These are phyloP conservation scores for Zasmidium angulare DNA, from an alignment of 2,329 filamentous ascomycete species.

Conservation along the genomic window DNA sequence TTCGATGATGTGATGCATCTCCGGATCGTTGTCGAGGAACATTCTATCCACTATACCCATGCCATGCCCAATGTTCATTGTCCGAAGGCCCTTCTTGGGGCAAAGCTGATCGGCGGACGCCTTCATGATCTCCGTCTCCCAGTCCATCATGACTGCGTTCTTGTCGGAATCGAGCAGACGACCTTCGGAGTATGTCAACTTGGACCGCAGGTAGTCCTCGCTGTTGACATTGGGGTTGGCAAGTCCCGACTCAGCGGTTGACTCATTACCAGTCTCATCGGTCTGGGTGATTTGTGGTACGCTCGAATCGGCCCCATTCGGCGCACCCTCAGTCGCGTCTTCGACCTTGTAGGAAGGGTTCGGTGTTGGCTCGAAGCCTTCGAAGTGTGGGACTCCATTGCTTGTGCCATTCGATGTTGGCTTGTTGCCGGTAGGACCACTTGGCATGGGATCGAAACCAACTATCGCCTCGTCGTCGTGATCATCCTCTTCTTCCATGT, in stretches of 20 bases:
- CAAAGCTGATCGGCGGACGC: conserved; percentile 45
- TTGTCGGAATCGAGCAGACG: conserved; percentile 49
- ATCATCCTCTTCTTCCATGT: conserved; percentile 51
- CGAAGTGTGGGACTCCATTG: conserved; percentile 21
- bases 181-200: conserved; percentile 49
- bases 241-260: conserved; percentile 26
- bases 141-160: conserved; percentile 55
- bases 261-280: conserved; percentile 27
- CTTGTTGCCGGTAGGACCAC: conserved; percentile 14
- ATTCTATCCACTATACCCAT: conserved; percentile 53
- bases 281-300: conserved; percentile 28
- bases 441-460: conserved; percentile 34
- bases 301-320: conserved; percentile 16
- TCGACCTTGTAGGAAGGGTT: conserved; percentile 34
- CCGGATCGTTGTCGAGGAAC: conserved; percentile 45
- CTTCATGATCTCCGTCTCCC: conserved; percentile 53
- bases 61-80: conserved; percentile 52
- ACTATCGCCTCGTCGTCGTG: conserved; percentile 38
- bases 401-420: conserved; percentile 17
- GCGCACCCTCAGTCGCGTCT: conserved; percentile 15
- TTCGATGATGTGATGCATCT: conserved; percentile 52
- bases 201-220: conserved; percentile 49
- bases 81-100: conserved; percentile 40
- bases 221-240: conserved; percentile 43
- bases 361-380: conserved; percentile 34